Evolutionary conservation across 495 filamentous ascomycete genomes (phyloP).

Genomic region (Penicillium simplicissimum): DNA sequence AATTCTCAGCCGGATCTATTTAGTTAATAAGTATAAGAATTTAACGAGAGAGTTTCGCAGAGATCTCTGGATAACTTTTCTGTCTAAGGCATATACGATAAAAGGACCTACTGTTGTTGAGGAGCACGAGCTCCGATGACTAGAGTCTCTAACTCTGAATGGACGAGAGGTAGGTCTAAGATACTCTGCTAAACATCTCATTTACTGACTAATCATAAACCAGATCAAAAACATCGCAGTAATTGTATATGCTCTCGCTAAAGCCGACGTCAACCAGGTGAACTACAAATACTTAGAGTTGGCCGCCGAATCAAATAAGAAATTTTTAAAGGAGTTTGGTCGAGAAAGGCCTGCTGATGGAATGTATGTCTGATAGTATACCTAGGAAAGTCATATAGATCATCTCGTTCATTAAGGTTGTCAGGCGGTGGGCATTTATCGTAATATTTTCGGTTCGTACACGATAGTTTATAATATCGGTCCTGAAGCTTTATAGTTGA

Average conservation of each 20-base stretch:
- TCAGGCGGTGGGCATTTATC: not conserved
- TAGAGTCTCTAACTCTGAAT: constrained; percentile 25
- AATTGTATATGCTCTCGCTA: not conserved
- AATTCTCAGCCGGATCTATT: not conserved
- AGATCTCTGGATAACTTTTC: not conserved
- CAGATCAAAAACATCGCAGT: constrained; percentile 1
- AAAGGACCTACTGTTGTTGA: constrained; percentile 22
- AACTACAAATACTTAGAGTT: constrained; percentile 4
- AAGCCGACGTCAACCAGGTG: not conserved
- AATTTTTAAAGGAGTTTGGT: not conserved
- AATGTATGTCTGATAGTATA: not conserved
- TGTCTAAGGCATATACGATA: not conserved
- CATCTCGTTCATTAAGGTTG: not conserved
- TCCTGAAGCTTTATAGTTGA: constrained; percentile 12
- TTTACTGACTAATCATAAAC: not conserved
- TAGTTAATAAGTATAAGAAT: not conserved
- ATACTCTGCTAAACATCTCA: not conserved
- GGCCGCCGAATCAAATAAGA: not conserved
- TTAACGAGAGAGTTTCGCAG: not conserved
- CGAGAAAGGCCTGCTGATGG: not conserved
- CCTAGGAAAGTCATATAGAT: not conserved
- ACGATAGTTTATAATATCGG: constrained; percentile 12
- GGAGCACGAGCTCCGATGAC: constrained; percentile 16
- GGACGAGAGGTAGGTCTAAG: constrained; percentile 27
- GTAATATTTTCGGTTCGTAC: constrained; percentile 14